Evolutionary conservation across 78 protist genomes (phyloP).

Genomic region (slime mould (Dictyostelium discoideum)): dicty_2.7 NC_007091.3:3478501-3479000

Average conservation of each 20-base stretch:
- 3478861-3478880: conserved; percentile 7
- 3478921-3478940: background rate
- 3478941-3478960: background rate
- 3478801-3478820: background rate
- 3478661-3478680: background rate
- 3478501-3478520: background rate
- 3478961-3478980: background rate
- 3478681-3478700: background rate
- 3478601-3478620: background rate
- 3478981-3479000: background rate
- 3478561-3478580: background rate
- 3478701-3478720: background rate
- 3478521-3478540: background rate
- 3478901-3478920: background rate
- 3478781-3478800: background rate
- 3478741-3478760: background rate
- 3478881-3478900: conserved; percentile 4
- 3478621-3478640: background rate
- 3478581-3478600: background rate
- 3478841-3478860: background rate
- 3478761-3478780: conserved; percentile 1
- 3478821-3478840: background rate
- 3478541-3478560: background rate
- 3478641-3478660: background rate
- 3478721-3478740: background rate